phyloP scores from a whole-genome alignment of 441 rosid genomes.

The Eugenia klotzschiana region DNA sequence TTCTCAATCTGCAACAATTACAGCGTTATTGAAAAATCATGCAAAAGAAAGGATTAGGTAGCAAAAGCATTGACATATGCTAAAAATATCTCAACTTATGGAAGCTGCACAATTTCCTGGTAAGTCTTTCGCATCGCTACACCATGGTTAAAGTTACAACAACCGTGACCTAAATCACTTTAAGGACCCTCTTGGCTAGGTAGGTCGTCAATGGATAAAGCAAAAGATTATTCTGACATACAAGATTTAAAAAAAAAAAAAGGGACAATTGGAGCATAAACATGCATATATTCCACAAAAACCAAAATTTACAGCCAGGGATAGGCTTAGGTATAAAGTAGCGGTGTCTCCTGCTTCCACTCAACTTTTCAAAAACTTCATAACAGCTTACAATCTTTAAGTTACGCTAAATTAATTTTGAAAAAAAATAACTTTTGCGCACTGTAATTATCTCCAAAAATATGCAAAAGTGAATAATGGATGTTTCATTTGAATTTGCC shows the following conservation, averaged over 20 bases:
- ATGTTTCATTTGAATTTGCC: not conserved
- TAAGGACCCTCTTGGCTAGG: not conserved
- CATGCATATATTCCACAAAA: not conserved
- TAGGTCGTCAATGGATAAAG: not conserved
- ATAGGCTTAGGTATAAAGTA: not conserved
- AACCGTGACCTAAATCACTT: not conserved
- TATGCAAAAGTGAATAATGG: not conserved
- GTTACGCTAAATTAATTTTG: not conserved
- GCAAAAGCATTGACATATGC: not conserved
- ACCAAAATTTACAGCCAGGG: not conserved
- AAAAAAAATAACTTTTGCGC: not conserved
- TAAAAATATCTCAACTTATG: not conserved
- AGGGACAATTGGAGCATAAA: not conserved
- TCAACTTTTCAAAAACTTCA: not conserved
- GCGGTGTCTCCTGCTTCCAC: not conserved
- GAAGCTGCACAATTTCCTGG: not conserved
- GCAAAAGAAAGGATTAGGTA: not conserved
- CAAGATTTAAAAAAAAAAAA: not conserved
- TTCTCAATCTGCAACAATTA: constrained; percentile 50
- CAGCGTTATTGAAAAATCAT: not conserved
- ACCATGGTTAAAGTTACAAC: not conserved
- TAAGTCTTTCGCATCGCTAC: not conserved
- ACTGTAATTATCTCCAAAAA: not conserved
- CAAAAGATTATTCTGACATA: not conserved
- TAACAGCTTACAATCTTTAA: not conserved